Evolutionary conservation across 768 basidiomycete genomes (phyloP), one percentile per base, ranked within the genome.

Genomic region (Boletus rufocinnamomeus): DNA sequence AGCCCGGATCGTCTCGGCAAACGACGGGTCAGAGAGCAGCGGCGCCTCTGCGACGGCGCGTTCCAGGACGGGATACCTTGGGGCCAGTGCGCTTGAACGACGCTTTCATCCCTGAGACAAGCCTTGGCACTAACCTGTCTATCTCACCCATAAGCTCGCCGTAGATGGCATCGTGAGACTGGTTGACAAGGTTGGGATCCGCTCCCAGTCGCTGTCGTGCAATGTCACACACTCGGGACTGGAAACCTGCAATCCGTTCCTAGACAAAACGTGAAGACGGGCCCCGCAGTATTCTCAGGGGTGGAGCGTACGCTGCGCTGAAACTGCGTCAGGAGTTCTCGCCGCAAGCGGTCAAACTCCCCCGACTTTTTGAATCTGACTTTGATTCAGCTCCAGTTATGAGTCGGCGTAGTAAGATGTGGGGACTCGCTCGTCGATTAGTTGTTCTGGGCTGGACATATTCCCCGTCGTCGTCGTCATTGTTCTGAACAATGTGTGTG

Each of bases 311-410:
- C 88, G 65, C 84, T 81, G 63, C 76, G 79, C 63, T 84, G 82
- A 69, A 89, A 88, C 65, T 85, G 77, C 7, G 77, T 66, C 38
- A 90, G 70, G 25, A 91, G 74, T 71, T 90, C 84, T 50, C 82
- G 81, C 50, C 89, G 80, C 60, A 90, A 68, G 25, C 85, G 82
- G 63, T 91, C 88, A 63, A 89, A 90, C 73, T 91, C 87, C 30
- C 88, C 89, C 13, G 87, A 88, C 65, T 85, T 86, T 72, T 91
- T 90, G 76, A 89, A 91, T 64, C 89, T 91, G 45, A 30, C 34
- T 35, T 40, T 19, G n/a, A 35, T 60, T 59, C 54, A 60, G 50
- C 16, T 25, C 17, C 16, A 40, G 48, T 17, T 30, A 32, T 21
- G 38, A 16, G 16, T 25, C 11, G 10, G 4, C 4, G n/a, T 0